A percentile compares a stretch with the other conserved stretches of the same genome.
phyloP scores from a whole-genome alignment of 1,284 basidiomycete species.

The Trametes polyzona region DNA sequence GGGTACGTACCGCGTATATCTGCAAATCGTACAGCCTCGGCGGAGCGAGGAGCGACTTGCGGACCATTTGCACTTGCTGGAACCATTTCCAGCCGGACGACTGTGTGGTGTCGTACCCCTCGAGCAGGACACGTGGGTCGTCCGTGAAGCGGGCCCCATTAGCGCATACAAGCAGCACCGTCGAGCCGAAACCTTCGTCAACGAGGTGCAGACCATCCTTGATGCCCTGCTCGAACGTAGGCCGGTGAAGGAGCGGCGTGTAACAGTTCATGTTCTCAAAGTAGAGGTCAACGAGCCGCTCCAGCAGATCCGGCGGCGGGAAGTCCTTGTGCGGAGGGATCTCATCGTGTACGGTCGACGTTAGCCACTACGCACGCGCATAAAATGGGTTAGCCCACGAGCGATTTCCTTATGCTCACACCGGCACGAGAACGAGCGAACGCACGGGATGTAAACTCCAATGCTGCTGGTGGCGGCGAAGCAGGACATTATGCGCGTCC shows the following conservation, averaged over 20 bases:
- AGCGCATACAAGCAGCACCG: constrained; percentile 78
- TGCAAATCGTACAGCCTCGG: constrained; percentile 75
- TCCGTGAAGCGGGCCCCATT: constrained; percentile 71
- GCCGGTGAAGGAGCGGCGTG: constrained; percentile 78
- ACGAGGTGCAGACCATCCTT: constrained; percentile 58
- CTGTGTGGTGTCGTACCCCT: constrained; percentile 48
- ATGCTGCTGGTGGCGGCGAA: constrained; percentile 29
- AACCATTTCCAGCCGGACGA: constrained; percentile 81
- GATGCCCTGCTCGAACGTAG: constrained; percentile 70
- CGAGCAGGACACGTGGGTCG: constrained; percentile 65
- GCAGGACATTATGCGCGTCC: constrained; percentile 24
- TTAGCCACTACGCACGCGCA: constrained; percentile 36
- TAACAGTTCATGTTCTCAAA: constrained; percentile 66
- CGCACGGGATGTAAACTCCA: constrained; percentile 37
- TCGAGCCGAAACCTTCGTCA: constrained; percentile 67
- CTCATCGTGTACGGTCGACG: constrained; percentile 34
- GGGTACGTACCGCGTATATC: constrained; percentile 44
- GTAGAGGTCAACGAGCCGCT: constrained; percentile 67
- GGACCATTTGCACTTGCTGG: constrained; percentile 62
- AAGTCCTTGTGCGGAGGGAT: constrained; percentile 45
- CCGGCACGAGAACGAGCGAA: not conserved
- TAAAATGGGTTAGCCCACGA: not conserved
- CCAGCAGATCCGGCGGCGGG: constrained; percentile 66
- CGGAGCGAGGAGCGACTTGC: constrained; percentile 58
- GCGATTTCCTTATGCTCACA: not conserved